Conservation (phyloP, 441 rosid species). For the Erysimum cheiri region DNA sequence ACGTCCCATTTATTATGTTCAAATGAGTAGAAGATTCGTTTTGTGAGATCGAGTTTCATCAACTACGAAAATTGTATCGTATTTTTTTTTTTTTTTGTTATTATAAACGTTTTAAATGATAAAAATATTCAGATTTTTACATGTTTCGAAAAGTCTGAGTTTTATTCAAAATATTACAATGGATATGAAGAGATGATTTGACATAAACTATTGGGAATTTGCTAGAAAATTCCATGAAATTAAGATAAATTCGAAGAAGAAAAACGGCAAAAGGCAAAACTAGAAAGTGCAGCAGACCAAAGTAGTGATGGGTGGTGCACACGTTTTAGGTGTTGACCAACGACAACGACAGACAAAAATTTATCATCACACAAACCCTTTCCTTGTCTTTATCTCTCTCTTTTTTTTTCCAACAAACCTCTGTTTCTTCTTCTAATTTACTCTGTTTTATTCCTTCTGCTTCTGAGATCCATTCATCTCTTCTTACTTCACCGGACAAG, state of each 20-base stretch:
- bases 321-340: slow-evolving; percentile 41
- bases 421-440: slow-evolving; percentile 35
- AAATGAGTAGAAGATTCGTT: too few species aligned
- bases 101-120: too few species aligned
- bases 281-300: slow-evolving; percentile 26
- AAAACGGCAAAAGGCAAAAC: not conserved
- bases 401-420: not conserved
- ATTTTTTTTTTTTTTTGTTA: too few species aligned
- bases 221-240: slow-evolving; percentile 11
- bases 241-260: slow-evolving; percentile 20
- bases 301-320: slow-evolving; percentile 35
- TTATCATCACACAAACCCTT: slow-evolving; percentile 31
- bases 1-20: too few species aligned
- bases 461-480: slow-evolving; percentile 13
- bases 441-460: slow-evolving; percentile 18
- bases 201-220: not conserved
- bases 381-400: slow-evolving; percentile 23
- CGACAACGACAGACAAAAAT: slow-evolving; percentile 33
- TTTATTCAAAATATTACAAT: not conserved
- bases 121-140: too few species aligned
- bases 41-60: too few species aligned
- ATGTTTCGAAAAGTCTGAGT: too few species aligned
- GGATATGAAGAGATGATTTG: slow-evolving; percentile 11
- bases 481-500: not conserved
- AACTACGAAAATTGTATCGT: too few species aligned